phyloP scores from a whole-genome alignment of 2,329 filamentous ascomycete genomes.

The Pestalotiopsis sp. region DNA sequence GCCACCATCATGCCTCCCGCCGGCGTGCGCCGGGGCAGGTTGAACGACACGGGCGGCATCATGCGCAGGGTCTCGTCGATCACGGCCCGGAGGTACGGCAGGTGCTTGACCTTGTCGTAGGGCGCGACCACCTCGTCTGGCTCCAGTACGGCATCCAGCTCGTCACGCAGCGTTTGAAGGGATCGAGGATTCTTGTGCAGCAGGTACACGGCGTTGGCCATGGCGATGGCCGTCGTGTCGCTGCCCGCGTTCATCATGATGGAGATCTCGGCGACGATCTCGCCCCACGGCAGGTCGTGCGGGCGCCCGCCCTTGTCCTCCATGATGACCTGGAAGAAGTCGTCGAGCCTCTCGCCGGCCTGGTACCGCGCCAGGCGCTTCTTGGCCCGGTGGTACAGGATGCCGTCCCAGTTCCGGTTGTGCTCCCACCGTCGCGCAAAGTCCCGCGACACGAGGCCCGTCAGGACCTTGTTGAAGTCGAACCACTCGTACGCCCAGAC shows the following conservation, averaged over 20 bases:
- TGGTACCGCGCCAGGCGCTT: slow-evolving; percentile 45
- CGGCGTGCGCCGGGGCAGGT: slow-evolving; percentile 47
- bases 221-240: slow-evolving; percentile 50
- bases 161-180: slow-evolving; percentile 42
- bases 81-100: slow-evolving; percentile 54
- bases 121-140: slow-evolving; percentile 45
- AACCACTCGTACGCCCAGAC: slow-evolving; percentile 56
- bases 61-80: slow-evolving; percentile 53
- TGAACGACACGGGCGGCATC: slow-evolving; percentile 39
- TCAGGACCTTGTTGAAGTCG: slow-evolving; percentile 46
- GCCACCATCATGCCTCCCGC: slow-evolving; percentile 43
- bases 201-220: slow-evolving; percentile 55
- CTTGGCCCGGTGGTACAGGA: slow-evolving; percentile 47
- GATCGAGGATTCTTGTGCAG: slow-evolving; percentile 48
- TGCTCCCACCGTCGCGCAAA: slow-evolving; percentile 41
- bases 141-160: slow-evolving; percentile 47
- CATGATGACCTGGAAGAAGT: slow-evolving; percentile 62
- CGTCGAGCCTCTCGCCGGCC: slow-evolving; percentile 56
- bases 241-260: slow-evolving; percentile 57
- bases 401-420: slow-evolving; percentile 46
- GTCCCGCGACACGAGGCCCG: slow-evolving; percentile 44
- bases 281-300: slow-evolving; percentile 55
- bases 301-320: slow-evolving; percentile 44
- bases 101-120: slow-evolving; percentile 52
- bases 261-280: slow-evolving; percentile 57